These are phyloP conservation scores for Metschnikowia cerradonensis DNA, from an alignment of 805 yeast species.

Conservation along the genomic window DNA sequence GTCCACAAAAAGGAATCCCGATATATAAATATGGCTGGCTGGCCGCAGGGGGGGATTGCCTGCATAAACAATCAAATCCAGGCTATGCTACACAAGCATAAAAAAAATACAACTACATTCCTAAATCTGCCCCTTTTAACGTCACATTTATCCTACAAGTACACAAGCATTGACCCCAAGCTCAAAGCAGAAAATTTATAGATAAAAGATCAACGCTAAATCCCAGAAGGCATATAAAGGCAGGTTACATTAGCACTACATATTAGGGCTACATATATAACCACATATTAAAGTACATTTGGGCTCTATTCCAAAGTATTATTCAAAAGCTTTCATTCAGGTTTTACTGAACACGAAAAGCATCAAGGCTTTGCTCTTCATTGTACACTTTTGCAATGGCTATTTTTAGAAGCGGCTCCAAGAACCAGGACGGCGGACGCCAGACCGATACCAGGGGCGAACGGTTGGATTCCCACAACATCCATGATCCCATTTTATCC, in stretches of 20 bases:
- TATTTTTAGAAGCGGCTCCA: constrained; percentile 20
- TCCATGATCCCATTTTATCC: constrained; percentile 81
- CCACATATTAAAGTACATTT: too few species aligned
- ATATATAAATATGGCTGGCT: background rate
- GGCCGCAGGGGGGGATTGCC: constrained; percentile 2
- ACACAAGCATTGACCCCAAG: too few species aligned
- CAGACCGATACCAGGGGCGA: constrained; percentile 17
- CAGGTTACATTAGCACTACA: too few species aligned
- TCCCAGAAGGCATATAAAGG: too few species aligned
- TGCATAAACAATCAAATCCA: background rate
- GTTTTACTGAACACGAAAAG: too few species aligned
- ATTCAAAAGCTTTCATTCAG: background rate
- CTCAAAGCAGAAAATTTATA: too few species aligned
- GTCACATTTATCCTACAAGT: too few species aligned
- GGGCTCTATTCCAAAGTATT: too few species aligned
- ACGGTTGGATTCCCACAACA: constrained; percentile 10
- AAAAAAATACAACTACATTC: background rate
- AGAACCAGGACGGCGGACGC: constrained; percentile 20
- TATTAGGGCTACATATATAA: too few species aligned
- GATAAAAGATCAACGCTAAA: background rate
- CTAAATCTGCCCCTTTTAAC: too few species aligned
- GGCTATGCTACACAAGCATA: constrained; percentile 3
- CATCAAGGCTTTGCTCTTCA: too few species aligned
- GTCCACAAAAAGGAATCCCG: background rate
- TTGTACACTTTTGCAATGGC: constrained; percentile 10